Percentiles rank a stretch among this genome's conserved stretches.
phyloP scores from a whole-genome alignment of 768 basidiomycete species.

The Postia placenta region DNA sequence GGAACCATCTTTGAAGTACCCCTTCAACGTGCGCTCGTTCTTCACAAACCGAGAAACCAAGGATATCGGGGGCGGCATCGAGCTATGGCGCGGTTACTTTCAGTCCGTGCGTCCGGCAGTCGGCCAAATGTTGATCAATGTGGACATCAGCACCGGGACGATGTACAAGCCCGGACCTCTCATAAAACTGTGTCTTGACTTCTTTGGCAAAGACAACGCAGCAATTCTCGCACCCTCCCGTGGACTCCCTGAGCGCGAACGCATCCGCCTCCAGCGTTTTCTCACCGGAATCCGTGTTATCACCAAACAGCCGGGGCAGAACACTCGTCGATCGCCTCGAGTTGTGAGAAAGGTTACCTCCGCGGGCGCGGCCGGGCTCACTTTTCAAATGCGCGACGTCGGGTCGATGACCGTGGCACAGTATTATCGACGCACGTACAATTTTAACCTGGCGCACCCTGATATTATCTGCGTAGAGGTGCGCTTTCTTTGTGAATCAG shows the following conservation, averaged over 20 bases:
- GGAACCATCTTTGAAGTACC: conserved; percentile 61
- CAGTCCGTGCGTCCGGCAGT: conserved; percentile 69
- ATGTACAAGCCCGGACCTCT: conserved; percentile 68
- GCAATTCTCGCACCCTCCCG: conserved; percentile 33
- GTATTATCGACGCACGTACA: conserved; percentile 52
- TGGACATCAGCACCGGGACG: conserved; percentile 72
- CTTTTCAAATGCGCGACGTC: conserved; percentile 55
- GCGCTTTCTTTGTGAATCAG: neutral
- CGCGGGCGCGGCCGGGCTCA: conserved; percentile 45
- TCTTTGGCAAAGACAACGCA: conserved; percentile 32
- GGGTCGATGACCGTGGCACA: conserved; percentile 49
- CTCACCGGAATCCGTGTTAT: conserved; percentile 45
- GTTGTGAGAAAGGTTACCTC: conserved; percentile 56
- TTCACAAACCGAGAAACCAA: conserved; percentile 53
- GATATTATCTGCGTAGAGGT: conserved; percentile 68
- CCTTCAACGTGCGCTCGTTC: conserved; percentile 72
- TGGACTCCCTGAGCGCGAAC: conserved; percentile 44
- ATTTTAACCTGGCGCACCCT: conserved; percentile 51
- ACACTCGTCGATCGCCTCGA: conserved; percentile 36
- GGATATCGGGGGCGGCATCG: conserved; percentile 55
- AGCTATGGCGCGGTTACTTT: conserved; percentile 77
- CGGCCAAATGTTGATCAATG: conserved; percentile 60
- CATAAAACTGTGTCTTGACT: conserved; percentile 51
- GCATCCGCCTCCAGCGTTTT: conserved; percentile 49
- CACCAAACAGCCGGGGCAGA: conserved; percentile 25